Base-by-base conservation (phyloP, 2,329 filamentous ascomycete genomes). In the Whalleya microplaca region DNA sequence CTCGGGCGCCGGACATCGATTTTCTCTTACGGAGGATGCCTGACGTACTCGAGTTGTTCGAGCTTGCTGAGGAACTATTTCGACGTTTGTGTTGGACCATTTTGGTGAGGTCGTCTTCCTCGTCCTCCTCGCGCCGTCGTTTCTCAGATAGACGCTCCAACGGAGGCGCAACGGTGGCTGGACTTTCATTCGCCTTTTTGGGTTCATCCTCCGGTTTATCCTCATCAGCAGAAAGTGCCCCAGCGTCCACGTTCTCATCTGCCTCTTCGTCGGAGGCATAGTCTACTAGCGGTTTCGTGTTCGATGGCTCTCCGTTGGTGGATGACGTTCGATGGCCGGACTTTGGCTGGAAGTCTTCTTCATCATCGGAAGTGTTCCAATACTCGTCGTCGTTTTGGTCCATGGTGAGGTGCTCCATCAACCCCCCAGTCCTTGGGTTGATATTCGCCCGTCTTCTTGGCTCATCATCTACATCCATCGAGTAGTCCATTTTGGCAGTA, bases 221-320 rank as follows among this genome's bases (percentile, higher is more conserved):
- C 41, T 71, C 67, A 10, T 69, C 67, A 6, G 65, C 66, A 7
- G 71, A 58, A 63, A 75, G 61, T 57, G 70, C 59, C 67, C 80
- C 64, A 66, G 80, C 71, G 54, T 87, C 80, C 43, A 83, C 77
- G 67, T 88, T 87, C 73, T 89, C 86, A 12, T 81, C 79, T 52
- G 83, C 85, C n/a, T 95, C 91, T 56, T 97, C 94, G 64, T 97
- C 93, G 40, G 96, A 96, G 0, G 88, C 86, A 70, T 99, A 99
- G 71, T 96, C 91, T 32, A 99, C 95, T 20, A 98, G 78, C 1
- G 90, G 90, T 69, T 89, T 92, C 48, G 83, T 74, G 8, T 83
- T 74, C 0, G 87, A 80, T 19, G 85, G 84, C 14, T 82, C 81
- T 21, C 86, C 90, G 64, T 92, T 93, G 6, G 79, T 73, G 10